Conservation (phyloP, 306 rosid genomes). For the Trifolium dubium region DNA sequence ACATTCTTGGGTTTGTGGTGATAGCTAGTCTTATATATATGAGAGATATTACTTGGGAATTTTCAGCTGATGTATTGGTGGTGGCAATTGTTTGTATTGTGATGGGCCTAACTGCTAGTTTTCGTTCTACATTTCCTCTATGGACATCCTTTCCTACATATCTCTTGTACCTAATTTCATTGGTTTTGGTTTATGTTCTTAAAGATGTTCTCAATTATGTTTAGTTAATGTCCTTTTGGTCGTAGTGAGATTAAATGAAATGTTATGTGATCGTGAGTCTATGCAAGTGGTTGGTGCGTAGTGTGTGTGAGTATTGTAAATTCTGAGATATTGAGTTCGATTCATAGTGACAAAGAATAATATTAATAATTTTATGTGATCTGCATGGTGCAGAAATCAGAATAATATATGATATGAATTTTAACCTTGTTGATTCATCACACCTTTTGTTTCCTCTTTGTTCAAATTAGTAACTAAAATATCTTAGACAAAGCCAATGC, state of each 20-base stretch:
- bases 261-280: background rate
- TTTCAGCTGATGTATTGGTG: conserved; percentile 65
- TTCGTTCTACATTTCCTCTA: conserved; percentile 51
- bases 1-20: conserved; percentile 63
- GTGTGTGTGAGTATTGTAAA: too few relatives aligned
- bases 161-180: conserved; percentile 53
- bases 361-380: too few relatives aligned
- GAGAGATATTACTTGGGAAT: conserved; percentile 63
- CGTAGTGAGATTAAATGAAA: background rate
- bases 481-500: too few relatives aligned
- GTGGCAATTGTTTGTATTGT: conserved; percentile 59
- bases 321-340: too few relatives aligned
- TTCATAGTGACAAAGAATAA: too few relatives aligned
- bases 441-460: too few relatives aligned
- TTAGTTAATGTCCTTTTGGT: background rate
- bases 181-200: conserved; percentile 56
- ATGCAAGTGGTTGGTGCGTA: too few relatives aligned
- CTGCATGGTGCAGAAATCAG: background rate
- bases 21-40: conserved; percentile 55
- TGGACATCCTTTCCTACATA: conserved; percentile 63
- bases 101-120: conserved; percentile 53
- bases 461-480: too few relatives aligned
- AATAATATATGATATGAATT: background rate
- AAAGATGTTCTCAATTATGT: conserved; percentile 47
- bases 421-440: background rate